A percentile compares a stretch with the other conserved stretches of the same genome.
These are phyloP conservation scores for Vanrija humicola DNA, from an alignment of 1,284 basidiomycete genomes.

Conservation along the genomic window DNA sequence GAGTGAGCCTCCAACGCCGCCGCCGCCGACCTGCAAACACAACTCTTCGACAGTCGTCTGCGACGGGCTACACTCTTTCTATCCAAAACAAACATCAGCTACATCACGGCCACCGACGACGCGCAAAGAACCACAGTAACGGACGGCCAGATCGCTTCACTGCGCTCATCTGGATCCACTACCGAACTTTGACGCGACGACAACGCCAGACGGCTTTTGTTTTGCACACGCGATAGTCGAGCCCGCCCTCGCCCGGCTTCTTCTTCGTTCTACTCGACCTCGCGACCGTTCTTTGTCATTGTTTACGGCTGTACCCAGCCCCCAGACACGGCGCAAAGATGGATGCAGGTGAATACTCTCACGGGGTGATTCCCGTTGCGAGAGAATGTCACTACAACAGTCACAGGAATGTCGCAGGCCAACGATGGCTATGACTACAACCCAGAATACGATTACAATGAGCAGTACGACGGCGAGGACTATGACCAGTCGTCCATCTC, in stretches of 20 bases:
- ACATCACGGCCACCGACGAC: too few relatives aligned
- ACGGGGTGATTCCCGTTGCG: slow-evolving; percentile 2
- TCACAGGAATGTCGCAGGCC: slow-evolving; percentile 12
- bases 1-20: too few relatives aligned
- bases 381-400: slow-evolving; percentile 24
- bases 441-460: slow-evolving; percentile 30
- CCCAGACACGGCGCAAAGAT: slow-evolving; percentile 17
- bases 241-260: not conserved
- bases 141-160: slow-evolving; percentile 5
- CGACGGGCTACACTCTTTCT: not conserved
- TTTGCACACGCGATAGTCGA: not conserved
- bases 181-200: not conserved
- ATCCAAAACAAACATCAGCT: too few relatives aligned
- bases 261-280: not conserved
- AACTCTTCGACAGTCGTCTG: not conserved
- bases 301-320: not conserved
- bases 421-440: slow-evolving; percentile 36
- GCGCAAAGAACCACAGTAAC: not conserved
- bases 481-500: slow-evolving; percentile 67
- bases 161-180: slow-evolving; percentile 2
- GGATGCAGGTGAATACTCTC: slow-evolving; percentile 44
- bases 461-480: slow-evolving; percentile 12
- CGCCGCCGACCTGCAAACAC: too few relatives aligned
- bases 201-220: not conserved
- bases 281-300: not conserved